Conservation (phyloP, 352 stramenopile species). For the Globisporangium carolinianum region DNA sequence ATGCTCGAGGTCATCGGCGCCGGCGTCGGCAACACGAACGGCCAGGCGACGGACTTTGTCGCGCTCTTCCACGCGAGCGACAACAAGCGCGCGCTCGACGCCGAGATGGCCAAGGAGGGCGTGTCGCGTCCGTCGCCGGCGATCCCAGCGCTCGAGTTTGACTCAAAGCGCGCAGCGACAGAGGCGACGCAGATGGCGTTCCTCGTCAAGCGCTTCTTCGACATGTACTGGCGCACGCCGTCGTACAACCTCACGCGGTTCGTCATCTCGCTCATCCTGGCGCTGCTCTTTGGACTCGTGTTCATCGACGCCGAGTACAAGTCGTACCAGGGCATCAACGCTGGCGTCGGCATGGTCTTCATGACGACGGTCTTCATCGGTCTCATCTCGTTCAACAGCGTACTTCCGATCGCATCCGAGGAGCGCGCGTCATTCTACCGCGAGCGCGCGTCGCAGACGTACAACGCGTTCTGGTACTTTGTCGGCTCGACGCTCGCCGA, state of each 20-base stretch:
- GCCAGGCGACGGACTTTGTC: too few species aligned
- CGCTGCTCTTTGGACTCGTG: slow-evolving; percentile 15
- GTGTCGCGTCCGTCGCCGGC: too few species aligned
- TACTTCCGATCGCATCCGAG: too few species aligned
- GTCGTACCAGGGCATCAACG: slow-evolving; percentile 30
- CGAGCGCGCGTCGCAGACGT: slow-evolving; percentile 80
- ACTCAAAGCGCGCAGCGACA: too few species aligned
- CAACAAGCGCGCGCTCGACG: too few species aligned
- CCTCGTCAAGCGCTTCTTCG: slow-evolving; percentile 1
- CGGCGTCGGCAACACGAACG: slow-evolving; percentile 28
- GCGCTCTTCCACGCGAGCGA: too few species aligned
- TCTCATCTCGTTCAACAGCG: too few species aligned
- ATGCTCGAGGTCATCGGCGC: slow-evolving; percentile 31
- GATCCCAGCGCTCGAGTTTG: too few species aligned
- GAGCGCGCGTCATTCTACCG: too few species aligned
- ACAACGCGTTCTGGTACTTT: slow-evolving; percentile 56
- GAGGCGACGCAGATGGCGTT: too few species aligned
- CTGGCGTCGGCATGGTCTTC: slow-evolving; percentile 67
- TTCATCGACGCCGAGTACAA: slow-evolving; percentile 26
- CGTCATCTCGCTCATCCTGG: slow-evolving; percentile 17
- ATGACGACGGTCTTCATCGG: too few species aligned
- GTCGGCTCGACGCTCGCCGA: background rate
- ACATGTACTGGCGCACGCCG: slow-evolving; percentile 84
- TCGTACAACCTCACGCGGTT: slow-evolving; percentile 77
- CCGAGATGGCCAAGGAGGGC: too few species aligned